Base-by-base conservation (phyloP, 345 rosid species). In the Acer saccharum region DNA sequence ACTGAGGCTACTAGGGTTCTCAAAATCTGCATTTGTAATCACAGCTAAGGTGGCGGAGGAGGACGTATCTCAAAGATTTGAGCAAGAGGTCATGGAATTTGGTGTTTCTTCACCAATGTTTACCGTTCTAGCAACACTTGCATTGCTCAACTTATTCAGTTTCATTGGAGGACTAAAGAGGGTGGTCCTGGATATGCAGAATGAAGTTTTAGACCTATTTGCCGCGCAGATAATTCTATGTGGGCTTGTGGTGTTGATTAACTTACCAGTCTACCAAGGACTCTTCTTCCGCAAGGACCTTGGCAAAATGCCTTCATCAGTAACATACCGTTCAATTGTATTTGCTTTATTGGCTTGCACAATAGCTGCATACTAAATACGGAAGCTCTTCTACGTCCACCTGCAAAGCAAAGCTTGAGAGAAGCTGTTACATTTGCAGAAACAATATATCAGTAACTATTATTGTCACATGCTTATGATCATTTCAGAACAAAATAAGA, bases 51-150 rank as follows among this genome's bases (percentile, higher is more conserved):
- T 80, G 16, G 75, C 82, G 0, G 87, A 84, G 13, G 78, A 84
- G 5, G 87, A 86, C n/a, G 83, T 67, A 10, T 72, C 75, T 1
- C 7, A 46, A 21, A 79, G 88, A 54, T 85, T 81, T 16, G 61
- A 86, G 77, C 39, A 79, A 68, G 88, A 85, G 79, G 68, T 80
- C 8, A 83, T 72, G 88, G 89, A 89, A 60, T 87, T 89, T 67
- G 89, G 89, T 23, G 63, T 55, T 17, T 10, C 83, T 55, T 87
- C 90, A n/a, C 82, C 87, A 13, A 86, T 87, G 90, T 74, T 89
- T 13, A 79, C 77, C 20, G 44, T 83, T 58, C 32, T 87, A 55
- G 78, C 90, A 11, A 83, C 87, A 1, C 25, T 89, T 46, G 88
- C 87, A 61, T 55, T 81, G 82, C 80, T 89, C 46, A 87, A 87